phyloP scores from a whole-genome alignment of 176 grass and related monocot species.

The Cenchrus americanus region DNA sequence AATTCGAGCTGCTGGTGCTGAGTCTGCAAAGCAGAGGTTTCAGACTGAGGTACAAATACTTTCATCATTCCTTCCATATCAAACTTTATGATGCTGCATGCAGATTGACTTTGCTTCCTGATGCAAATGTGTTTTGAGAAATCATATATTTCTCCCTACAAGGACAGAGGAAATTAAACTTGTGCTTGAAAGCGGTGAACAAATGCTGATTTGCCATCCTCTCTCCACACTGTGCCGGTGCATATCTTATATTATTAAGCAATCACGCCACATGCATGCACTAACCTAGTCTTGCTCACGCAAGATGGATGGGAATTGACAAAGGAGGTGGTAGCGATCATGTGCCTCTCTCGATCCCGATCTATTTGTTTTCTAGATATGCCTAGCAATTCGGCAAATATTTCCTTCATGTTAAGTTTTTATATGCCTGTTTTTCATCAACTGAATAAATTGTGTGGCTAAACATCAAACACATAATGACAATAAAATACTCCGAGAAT shows the following conservation, averaged over 20 bases:
- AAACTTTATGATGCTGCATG: not conserved
- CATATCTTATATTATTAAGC: not conserved
- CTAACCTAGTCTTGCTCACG: conserved; percentile 1
- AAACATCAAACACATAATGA: not conserved
- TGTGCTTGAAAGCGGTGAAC: not conserved
- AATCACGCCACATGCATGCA: not conserved
- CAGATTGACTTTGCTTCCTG: not conserved
- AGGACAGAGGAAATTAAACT: not conserved
- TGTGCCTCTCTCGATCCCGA: not conserved
- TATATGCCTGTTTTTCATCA: not conserved
- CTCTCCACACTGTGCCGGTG: not conserved
- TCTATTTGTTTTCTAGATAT: not conserved
- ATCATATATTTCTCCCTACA: not conserved
- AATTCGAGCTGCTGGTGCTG: not conserved
- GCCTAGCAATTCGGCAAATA: not conserved
- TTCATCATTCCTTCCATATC: not conserved
- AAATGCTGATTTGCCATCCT: not conserved
- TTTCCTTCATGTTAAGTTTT: not conserved
- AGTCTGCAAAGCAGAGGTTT: conserved; percentile 25
- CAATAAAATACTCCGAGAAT: not conserved
- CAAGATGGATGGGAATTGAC: not conserved
- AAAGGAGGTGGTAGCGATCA: not conserved
- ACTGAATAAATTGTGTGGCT: not conserved
- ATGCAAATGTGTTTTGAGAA: not conserved
- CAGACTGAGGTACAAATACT: conserved; percentile 18